These are phyloP conservation scores for Phytophthora lateralis DNA, from an alignment of 352 stramenopile genomes.

Conservation along the genomic window DNA sequence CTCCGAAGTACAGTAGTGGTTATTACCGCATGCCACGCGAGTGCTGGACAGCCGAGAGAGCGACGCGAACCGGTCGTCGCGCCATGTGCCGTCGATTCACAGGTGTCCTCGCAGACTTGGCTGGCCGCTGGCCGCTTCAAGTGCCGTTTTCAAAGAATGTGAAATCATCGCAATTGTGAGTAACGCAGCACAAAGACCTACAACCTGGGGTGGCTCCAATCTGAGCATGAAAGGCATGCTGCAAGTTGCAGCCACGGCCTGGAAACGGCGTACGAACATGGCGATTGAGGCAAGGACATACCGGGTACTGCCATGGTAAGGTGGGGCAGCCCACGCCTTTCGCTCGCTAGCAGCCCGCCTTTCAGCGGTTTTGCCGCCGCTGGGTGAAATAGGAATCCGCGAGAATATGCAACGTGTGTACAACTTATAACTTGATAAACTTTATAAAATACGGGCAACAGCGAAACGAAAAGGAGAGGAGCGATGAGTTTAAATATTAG, in stretches of 20 bases:
- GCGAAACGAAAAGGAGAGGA: no score
- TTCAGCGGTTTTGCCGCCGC: background rate
- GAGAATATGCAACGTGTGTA: no score
- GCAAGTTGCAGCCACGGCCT: background rate
- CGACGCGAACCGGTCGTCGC: background rate
- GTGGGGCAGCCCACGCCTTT: background rate
- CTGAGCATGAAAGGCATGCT: background rate
- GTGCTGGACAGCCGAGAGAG: background rate
- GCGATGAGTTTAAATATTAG: no score
- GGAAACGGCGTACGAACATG: background rate
- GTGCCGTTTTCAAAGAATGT: slow-evolving; percentile 10
- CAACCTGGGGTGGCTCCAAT: background rate
- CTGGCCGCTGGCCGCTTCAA: background rate
- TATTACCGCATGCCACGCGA: background rate
- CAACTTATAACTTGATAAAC: no score
- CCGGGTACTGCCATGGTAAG: background rate
- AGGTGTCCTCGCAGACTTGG: background rate
- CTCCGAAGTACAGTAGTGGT: no score
- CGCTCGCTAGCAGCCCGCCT: no score
- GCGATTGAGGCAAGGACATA: background rate
- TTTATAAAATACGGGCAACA: no score
- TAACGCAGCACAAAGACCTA: background rate
- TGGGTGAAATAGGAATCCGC: no score
- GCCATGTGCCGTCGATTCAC: background rate
- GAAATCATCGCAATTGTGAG: slow-evolving; percentile 4